phyloP scores from a whole-genome alignment of 768 basidiomycete species.

The Erythrobasidium yunnanense region DNA sequence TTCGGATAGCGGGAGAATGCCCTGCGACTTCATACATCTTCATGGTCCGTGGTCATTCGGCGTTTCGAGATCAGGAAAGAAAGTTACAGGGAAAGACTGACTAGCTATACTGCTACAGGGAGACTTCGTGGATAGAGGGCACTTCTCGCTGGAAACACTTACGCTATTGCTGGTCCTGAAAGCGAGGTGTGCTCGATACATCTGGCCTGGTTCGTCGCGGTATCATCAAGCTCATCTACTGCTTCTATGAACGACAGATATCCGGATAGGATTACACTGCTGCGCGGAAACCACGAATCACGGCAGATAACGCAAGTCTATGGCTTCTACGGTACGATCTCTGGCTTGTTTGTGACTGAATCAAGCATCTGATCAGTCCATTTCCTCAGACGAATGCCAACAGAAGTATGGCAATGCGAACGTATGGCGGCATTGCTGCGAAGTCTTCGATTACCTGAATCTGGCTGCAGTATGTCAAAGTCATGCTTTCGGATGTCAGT shows the following conservation, averaged over 20 bases:
- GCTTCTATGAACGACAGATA: constrained; percentile 49
- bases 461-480: constrained; percentile 65
- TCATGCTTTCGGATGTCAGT: background rate
- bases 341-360: background rate
- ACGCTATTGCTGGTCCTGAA: constrained; percentile 78
- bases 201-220: background rate
- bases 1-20: constrained; percentile 43
- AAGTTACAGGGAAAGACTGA: too few species aligned
- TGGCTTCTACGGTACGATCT: constrained; percentile 77
- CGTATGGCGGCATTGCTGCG: constrained; percentile 96
- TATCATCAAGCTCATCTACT: background rate
- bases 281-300: constrained; percentile 93
- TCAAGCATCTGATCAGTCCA: background rate
- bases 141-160: constrained; percentile 91
- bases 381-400: constrained; percentile 82
- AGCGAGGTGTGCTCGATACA: constrained; percentile 51
- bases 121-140: constrained; percentile 93
- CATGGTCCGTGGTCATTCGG: constrained; percentile 38
- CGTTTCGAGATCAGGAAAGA: background rate
- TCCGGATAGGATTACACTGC: constrained; percentile 78
- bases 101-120: constrained; percentile 53
- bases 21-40: constrained; percentile 28
- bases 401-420: constrained; percentile 91
- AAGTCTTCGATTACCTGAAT: constrained; percentile 89
- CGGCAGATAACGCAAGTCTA: constrained; percentile 97